Conservation (phyloP, 148 eudicot species). For the Vaccinium myrtillus region DNA sequence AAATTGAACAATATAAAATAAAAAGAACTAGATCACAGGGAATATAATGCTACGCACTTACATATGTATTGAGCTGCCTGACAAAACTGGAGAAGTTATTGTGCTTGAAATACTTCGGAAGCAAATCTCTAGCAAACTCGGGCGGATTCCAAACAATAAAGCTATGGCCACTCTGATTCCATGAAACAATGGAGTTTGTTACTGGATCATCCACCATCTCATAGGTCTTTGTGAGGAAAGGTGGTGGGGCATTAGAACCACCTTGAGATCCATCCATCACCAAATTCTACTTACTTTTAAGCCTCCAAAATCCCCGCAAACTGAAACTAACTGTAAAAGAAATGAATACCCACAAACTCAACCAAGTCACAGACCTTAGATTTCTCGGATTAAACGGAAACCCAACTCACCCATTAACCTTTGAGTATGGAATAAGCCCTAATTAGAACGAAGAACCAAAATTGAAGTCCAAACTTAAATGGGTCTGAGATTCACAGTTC, state of each 20-base stretch:
- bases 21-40: neutral
- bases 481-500: neutral
- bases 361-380: neutral
- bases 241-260: conserved; percentile 41
- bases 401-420: neutral
- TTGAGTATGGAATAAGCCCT: neutral
- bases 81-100: conserved; percentile 56
- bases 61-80: conserved; percentile 59
- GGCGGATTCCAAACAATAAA: conserved; percentile 57
- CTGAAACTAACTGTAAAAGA: neutral
- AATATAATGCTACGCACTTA: conserved; percentile 27
- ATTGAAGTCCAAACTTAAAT: neutral
- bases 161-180: conserved; percentile 49
- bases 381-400: neutral
- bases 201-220: conserved; percentile 51
- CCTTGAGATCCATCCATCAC: conserved; percentile 42
- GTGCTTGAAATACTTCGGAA: conserved; percentile 58
- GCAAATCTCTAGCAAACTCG: conserved; percentile 44
- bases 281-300: neutral
- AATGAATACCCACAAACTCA: conserved; percentile 13
- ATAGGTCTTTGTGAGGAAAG: conserved; percentile 46
- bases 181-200: conserved; percentile 40
- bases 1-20: neutral
- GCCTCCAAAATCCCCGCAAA: neutral
- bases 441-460: neutral